Evolutionary conservation across 495 filamentous ascomycete genomes (phyloP).

Genomic region (Melanomma pulvis-pyrius): DNA sequence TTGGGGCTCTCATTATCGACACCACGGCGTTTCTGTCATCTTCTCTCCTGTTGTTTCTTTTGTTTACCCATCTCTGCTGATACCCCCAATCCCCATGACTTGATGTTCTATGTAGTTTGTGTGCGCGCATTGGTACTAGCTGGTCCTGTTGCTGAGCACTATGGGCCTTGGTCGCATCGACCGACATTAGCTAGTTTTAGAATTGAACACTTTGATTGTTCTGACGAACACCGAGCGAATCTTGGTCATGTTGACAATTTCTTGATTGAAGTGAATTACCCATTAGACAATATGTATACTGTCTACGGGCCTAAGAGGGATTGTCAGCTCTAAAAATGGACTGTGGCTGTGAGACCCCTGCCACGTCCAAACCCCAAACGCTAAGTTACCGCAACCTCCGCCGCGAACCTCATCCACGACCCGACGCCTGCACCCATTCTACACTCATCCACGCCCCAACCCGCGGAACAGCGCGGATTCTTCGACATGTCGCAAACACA

Average conservation of each 20-base stretch:
- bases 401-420: constrained; percentile 6
- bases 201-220: constrained; percentile 5
- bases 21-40: constrained; percentile 21
- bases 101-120: constrained; percentile 9
- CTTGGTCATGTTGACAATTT: too few relatives aligned
- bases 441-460: not conserved
- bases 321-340: constrained; percentile 4
- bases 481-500: constrained; percentile 46
- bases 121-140: not conserved
- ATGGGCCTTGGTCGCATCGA: not conserved
- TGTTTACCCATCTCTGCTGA: constrained; percentile 21
- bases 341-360: constrained; percentile 5
- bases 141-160: constrained; percentile 5
- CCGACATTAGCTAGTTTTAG: constrained; percentile 2
- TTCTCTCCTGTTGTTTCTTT: constrained; percentile 21
- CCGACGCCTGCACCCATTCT: constrained; percentile 7
- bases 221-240: not conserved
- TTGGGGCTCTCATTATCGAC: constrained; percentile 9
- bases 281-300: too few relatives aligned
- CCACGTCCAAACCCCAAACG: constrained; percentile 18
- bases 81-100: constrained; percentile 21
- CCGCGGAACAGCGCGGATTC: constrained; percentile 34
- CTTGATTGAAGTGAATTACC: too few relatives aligned
- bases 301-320: too few relatives aligned
- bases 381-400: constrained; percentile 5